Conservation (phyloP, 352 stramenopile genomes). For the Pythium graminicola region DNA sequence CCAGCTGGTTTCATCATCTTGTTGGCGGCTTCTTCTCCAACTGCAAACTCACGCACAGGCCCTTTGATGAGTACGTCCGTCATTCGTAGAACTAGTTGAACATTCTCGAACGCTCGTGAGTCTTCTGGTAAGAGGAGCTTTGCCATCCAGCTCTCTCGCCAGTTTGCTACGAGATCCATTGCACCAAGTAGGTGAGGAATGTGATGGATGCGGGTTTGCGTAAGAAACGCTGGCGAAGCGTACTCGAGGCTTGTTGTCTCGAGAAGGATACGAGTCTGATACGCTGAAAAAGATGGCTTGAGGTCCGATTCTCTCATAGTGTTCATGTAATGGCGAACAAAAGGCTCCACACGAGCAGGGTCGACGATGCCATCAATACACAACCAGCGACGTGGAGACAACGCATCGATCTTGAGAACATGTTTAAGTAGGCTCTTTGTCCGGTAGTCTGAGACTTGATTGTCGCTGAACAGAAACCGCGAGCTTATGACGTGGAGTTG, state of each 20-base stretch:
- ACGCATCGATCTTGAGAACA: not conserved
- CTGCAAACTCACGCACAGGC: slow-evolving; percentile 6
- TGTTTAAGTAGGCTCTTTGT: not conserved
- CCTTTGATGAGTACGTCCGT: slow-evolving; percentile 7
- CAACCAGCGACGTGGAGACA: slow-evolving; percentile 1
- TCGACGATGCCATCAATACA: slow-evolving; percentile 13
- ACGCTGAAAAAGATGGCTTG: not conserved
- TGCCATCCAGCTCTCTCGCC: slow-evolving; percentile 7
- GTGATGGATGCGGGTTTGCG: slow-evolving; percentile 5
- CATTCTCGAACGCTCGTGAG: slow-evolving; percentile 15
- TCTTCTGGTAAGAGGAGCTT: slow-evolving; percentile 18
- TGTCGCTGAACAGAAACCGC: not conserved
- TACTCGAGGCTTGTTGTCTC: slow-evolving; percentile 11
- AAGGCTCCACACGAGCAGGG: not conserved
- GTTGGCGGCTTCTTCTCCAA: slow-evolving; percentile 8
- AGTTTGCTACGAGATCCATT: slow-evolving; percentile 8
- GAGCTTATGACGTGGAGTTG: slow-evolving; percentile 13
- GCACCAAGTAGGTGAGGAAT: not conserved
- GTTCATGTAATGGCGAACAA: not conserved
- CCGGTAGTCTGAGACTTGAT: not conserved
- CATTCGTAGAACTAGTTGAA: slow-evolving; percentile 9
- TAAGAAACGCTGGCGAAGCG: slow-evolving; percentile 5
- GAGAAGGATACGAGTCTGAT: slow-evolving; percentile 5
- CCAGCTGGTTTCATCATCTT: not conserved
- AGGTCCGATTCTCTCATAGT: not conserved